phyloP scores from a whole-genome alignment of 1,139 yeast species.

The Sugiyamaella grinbergsii region DNA sequence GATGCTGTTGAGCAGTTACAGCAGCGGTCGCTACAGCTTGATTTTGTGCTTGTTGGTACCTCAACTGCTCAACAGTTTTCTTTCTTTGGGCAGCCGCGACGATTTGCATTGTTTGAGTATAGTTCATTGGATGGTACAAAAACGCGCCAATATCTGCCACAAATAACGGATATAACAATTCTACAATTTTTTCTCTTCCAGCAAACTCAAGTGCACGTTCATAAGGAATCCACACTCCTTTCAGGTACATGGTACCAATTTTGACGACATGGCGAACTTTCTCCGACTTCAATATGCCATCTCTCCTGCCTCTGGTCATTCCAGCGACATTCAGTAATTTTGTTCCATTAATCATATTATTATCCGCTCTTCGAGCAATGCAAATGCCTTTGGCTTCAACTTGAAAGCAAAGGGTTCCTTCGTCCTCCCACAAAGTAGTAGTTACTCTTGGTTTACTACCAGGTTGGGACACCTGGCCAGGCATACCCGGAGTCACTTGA shows the following conservation, averaged over 20 bases:
- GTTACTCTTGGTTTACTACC: constrained; percentile 78
- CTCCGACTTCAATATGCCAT: constrained; percentile 81
- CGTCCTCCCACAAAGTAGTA: constrained; percentile 96
- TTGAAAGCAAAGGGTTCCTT: constrained; percentile 87
- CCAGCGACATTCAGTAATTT: constrained; percentile 86
- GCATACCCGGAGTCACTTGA: constrained; percentile 32
- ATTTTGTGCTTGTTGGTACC: constrained; percentile 28
- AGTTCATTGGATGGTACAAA: constrained; percentile 39
- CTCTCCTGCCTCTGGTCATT: constrained; percentile 91
- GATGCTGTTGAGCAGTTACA: constrained; percentile 17
- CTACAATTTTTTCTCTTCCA: constrained; percentile 80
- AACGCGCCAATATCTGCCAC: constrained; percentile 72
- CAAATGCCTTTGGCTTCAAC: constrained; percentile 88
- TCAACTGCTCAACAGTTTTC: constrained; percentile 34
- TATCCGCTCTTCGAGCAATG: constrained; percentile 89
- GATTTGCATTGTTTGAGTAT: constrained; percentile 43
- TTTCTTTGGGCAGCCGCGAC: constrained; percentile 43
- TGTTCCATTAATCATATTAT: constrained; percentile 90
- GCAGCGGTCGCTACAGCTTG: constrained; percentile 14
- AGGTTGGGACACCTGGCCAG: constrained; percentile 52
- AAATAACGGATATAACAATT: constrained; percentile 77
- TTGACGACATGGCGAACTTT: constrained; percentile 87
- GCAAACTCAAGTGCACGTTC: constrained; percentile 90
- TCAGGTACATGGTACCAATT: constrained; percentile 92
- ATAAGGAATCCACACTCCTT: constrained; percentile 97